Conservation (phyloP, 2,329 filamentous ascomycete genomes). For the Sporothrix sp. region DNA sequence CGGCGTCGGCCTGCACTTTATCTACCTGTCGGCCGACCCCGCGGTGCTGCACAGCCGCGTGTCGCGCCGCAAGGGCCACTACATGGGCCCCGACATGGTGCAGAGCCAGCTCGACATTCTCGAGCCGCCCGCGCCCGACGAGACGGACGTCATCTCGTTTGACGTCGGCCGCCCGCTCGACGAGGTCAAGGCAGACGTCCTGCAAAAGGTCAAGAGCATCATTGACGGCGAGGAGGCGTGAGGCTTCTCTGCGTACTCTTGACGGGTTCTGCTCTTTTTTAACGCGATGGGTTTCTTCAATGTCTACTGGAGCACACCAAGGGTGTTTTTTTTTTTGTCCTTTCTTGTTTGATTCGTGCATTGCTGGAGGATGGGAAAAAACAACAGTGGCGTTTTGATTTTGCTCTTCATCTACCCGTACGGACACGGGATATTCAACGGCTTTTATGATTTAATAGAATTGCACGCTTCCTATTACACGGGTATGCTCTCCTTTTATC, state of each 20-base stretch:
- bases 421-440: too few species aligned
- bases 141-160: slow-evolving; percentile 61
- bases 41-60: slow-evolving; percentile 68
- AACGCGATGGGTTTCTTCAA: too few species aligned
- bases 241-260: not conserved
- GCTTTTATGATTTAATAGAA: too few species aligned
- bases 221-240: slow-evolving; percentile 5
- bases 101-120: slow-evolving; percentile 80
- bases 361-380: not conserved
- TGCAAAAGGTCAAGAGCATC: slow-evolving; percentile 42
- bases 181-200: slow-evolving; percentile 50
- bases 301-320: too few species aligned
- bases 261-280: not conserved
- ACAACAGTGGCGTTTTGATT: not conserved
- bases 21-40: slow-evolving; percentile 77
- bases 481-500: too few species aligned
- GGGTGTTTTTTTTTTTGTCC: not conserved
- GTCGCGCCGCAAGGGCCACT: slow-evolving; percentile 66
- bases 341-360: not conserved
- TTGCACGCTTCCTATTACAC: too few species aligned
- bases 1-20: slow-evolving; percentile 74
- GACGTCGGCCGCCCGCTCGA: slow-evolving; percentile 53
- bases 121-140: slow-evolving; percentile 66
- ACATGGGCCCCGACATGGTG: slow-evolving; percentile 95
- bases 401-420: not conserved